Percentiles rank a stretch among this genome's conserved stretches.
Conservation (phyloP, 2,329 filamentous ascomycete species). For the Arthrobotrys sphaeroides region DNA sequence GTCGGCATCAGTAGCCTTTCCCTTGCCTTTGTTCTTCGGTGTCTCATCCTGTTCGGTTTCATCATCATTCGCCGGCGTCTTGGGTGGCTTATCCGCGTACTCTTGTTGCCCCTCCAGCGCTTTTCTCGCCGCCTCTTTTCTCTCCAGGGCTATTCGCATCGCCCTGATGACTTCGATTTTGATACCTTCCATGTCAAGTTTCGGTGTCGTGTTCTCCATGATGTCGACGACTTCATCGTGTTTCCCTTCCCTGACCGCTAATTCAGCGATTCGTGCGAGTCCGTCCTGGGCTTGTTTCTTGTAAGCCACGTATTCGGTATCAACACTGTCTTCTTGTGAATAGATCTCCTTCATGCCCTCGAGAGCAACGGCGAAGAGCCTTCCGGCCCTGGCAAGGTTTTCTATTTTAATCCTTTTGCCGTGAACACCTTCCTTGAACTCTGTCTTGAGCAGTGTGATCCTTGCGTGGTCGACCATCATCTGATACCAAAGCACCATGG, state of each 20-base stretch:
- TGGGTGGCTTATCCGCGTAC: conserved; percentile 1
- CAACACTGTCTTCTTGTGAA: conserved; percentile 4
- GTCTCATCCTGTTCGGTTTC: not conserved
- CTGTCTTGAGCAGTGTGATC: conserved; percentile 33
- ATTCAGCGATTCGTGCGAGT: conserved; percentile 14
- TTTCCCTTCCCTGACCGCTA: not conserved
- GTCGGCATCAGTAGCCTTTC: conserved; percentile 11
- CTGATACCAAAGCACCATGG: conserved; percentile 43
- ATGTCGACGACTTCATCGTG: conserved; percentile 37
- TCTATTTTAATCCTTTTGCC: conserved; percentile 38
- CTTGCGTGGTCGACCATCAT: conserved; percentile 43
- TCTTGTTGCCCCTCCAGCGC: not conserved
- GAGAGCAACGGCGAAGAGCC: conserved; percentile 25
- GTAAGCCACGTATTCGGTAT: conserved; percentile 30
- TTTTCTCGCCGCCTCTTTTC: not conserved
- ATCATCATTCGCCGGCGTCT: conserved; percentile 3
- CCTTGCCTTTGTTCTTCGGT: conserved; percentile 19
- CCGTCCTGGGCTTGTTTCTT: conserved; percentile 24
- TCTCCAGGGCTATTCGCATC: not conserved
- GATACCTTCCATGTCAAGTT: conserved; percentile 19
- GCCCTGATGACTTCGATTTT: conserved; percentile 26
- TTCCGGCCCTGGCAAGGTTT: conserved; percentile 38
- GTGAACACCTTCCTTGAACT: conserved; percentile 13
- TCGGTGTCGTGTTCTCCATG: conserved; percentile 14
- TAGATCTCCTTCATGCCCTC: conserved; percentile 45